Evolutionary conservation across 1,284 basidiomycete genomes (phyloP).

Genomic region (Austroboletus niveus): DNA sequence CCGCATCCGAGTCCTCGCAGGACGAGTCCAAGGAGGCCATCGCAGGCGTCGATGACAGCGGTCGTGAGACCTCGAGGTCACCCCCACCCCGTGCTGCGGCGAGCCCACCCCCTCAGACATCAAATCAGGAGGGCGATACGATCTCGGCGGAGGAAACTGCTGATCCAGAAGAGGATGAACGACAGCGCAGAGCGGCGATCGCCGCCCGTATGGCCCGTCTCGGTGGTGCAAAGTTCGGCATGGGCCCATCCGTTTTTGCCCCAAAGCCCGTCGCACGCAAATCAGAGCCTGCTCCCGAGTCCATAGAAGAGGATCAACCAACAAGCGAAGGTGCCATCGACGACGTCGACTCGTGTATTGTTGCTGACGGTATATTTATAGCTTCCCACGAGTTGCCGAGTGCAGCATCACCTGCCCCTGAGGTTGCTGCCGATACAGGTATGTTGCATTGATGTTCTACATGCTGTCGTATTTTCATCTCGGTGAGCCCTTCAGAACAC

Average conservation of each 20-base stretch:
- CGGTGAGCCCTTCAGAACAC: slow-evolving; percentile 10
- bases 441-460: neutral
- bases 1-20: slow-evolving; percentile 36
- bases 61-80: slow-evolving; percentile 31
- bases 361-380: slow-evolving; percentile 7
- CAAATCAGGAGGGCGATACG: slow-evolving; percentile 22
- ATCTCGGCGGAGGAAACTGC: slow-evolving; percentile 32
- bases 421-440: slow-evolving; percentile 15
- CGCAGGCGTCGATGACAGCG: slow-evolving; percentile 10
- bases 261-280: slow-evolving; percentile 42
- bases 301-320: slow-evolving; percentile 18
- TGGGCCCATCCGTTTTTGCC: slow-evolving; percentile 68
- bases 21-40: slow-evolving; percentile 39
- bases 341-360: neutral
- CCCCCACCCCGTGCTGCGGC: slow-evolving; percentile 22
- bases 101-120: slow-evolving; percentile 14
- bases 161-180: slow-evolving; percentile 75
- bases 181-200: slow-evolving; percentile 74
- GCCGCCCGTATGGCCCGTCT: slow-evolving; percentile 89
- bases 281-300: slow-evolving; percentile 9
- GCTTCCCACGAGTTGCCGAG: slow-evolving; percentile 6
- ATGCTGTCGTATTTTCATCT: neutral
- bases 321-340: slow-evolving; percentile 18
- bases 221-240: slow-evolving; percentile 82
- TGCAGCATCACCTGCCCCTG: slow-evolving; percentile 1